These are phyloP conservation scores for Cyphellophora europaea DNA, from an alignment of 2,329 filamentous ascomycete genomes.

Conservation along the genomic window DNA sequence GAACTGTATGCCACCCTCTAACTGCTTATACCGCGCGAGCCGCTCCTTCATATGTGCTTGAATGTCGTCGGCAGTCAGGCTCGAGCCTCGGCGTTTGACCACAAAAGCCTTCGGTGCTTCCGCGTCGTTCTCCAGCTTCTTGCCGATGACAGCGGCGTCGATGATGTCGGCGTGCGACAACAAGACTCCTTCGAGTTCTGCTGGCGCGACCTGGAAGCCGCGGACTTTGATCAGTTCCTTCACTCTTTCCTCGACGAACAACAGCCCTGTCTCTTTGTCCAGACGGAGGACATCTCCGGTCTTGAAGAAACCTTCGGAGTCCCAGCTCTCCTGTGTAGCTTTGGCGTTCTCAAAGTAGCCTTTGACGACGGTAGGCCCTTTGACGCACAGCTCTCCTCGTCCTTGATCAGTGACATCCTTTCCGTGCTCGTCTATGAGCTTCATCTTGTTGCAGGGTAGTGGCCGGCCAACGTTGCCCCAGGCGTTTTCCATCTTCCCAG, in stretches of 20 bases:
- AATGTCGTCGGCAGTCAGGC: slow-evolving; percentile 30
- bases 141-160: slow-evolving; percentile 39
- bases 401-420: slow-evolving; percentile 45
- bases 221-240: slow-evolving; percentile 19
- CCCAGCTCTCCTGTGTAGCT: slow-evolving; percentile 22
- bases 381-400: slow-evolving; percentile 38
- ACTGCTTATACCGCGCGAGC: slow-evolving; percentile 38
- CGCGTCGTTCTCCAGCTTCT: slow-evolving; percentile 23
- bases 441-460: slow-evolving; percentile 25
- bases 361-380: slow-evolving; percentile 26
- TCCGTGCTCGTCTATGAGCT: slow-evolving; percentile 47
- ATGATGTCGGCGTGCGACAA: slow-evolving; percentile 33
- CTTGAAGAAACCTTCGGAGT: slow-evolving; percentile 45
- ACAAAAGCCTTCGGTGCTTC: slow-evolving; percentile 32
- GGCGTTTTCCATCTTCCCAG: slow-evolving; percentile 33
- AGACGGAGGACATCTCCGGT: slow-evolving; percentile 52
- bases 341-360: slow-evolving; percentile 28
- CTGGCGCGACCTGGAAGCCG: slow-evolving; percentile 38
- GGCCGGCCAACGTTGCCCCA: slow-evolving; percentile 39
- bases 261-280: slow-evolving; percentile 53
- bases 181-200: slow-evolving; percentile 37
- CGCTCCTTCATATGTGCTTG: slow-evolving; percentile 10
- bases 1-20: slow-evolving; percentile 38
- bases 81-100: slow-evolving; percentile 22
- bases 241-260: slow-evolving; percentile 63